Evolutionary conservation across 2,329 filamentous ascomycete genomes (phyloP).

Genomic region (Podosphaera xanthii): DNA sequence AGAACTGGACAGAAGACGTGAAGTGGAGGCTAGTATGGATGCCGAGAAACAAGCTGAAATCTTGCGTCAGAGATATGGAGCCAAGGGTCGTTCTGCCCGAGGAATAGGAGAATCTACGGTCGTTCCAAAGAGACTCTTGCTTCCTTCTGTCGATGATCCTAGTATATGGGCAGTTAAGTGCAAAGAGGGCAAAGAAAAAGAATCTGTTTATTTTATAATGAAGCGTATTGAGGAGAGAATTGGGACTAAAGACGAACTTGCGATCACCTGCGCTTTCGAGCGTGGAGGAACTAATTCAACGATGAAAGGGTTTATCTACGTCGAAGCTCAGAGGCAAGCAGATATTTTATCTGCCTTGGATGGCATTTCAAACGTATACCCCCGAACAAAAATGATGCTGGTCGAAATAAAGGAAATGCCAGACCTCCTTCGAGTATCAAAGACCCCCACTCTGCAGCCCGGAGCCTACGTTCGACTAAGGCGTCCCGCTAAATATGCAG

Average conservation of each 20-base stretch:
- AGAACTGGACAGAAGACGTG: constrained; percentile 78
- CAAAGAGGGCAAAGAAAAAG: constrained; percentile 85
- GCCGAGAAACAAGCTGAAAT: constrained; percentile 82
- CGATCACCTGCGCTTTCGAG: constrained; percentile 81
- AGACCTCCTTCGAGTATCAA: constrained; percentile 73
- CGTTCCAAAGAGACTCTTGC: constrained; percentile 63
- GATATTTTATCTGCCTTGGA: constrained; percentile 70
- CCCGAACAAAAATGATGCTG: constrained; percentile 62
- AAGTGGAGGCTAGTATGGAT: constrained; percentile 70
- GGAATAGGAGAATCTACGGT: constrained; percentile 47
- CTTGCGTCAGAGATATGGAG: constrained; percentile 70
- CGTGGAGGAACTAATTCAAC: constrained; percentile 51
- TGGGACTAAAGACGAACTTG: constrained; percentile 56
- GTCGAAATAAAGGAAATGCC: constrained; percentile 96
- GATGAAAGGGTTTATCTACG: constrained; percentile 90
- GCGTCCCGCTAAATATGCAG: constrained; percentile 57
- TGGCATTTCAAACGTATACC: constrained; percentile 72
- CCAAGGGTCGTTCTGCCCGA: constrained; percentile 47
- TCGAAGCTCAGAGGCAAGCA: constrained; percentile 70
- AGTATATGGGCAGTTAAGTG: constrained; percentile 88
- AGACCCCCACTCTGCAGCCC: constrained; percentile 62
- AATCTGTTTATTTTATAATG: constrained; percentile 70
- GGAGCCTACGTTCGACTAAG: constrained; percentile 84
- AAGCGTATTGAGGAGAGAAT: constrained; percentile 67
- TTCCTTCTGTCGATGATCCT: constrained; percentile 85